phyloP scores from a whole-genome alignment of 2,329 filamentous ascomycete species.

The Pyrenophora tritici-repentis region DNA sequence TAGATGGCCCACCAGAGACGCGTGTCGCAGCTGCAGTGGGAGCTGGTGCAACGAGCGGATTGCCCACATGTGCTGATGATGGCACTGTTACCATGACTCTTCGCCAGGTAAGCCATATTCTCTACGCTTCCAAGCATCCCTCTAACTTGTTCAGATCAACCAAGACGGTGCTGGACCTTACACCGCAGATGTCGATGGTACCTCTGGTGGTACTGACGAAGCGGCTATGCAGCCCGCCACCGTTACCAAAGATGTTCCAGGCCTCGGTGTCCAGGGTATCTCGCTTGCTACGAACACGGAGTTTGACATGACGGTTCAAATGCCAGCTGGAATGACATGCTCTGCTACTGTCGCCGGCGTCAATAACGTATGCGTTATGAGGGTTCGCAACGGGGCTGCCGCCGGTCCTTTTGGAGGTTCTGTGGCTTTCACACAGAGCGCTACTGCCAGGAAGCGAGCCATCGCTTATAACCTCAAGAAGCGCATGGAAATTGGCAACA shows the following conservation, averaged over 20 bases:
- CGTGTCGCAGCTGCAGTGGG: constrained; percentile 62
- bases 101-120: constrained; percentile 54
- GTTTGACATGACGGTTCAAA: constrained; percentile 67
- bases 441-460: constrained; percentile 64
- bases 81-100: constrained; percentile 67
- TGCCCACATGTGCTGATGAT: constrained; percentile 65
- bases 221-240: constrained; percentile 64
- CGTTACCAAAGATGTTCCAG: constrained; percentile 66
- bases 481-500: constrained; percentile 42
- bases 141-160: constrained; percentile 55
- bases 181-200: constrained; percentile 64
- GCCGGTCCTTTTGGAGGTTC: constrained; percentile 71
- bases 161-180: constrained; percentile 71
- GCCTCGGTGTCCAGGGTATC: constrained; percentile 61
- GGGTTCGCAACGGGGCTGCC: constrained; percentile 64
- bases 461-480: constrained; percentile 58
- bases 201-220: constrained; percentile 66
- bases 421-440: constrained; percentile 66
- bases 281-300: constrained; percentile 64
- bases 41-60: constrained; percentile 57
- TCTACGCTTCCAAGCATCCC: background rate
- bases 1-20: constrained; percentile 55
- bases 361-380: constrained; percentile 67
- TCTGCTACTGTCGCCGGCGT: constrained; percentile 63
- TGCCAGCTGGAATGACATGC: constrained; percentile 71